These are phyloP conservation scores for Pterocarpus santalinus DNA, from an alignment of 306 rosid species.

Conservation along the genomic window DNA sequence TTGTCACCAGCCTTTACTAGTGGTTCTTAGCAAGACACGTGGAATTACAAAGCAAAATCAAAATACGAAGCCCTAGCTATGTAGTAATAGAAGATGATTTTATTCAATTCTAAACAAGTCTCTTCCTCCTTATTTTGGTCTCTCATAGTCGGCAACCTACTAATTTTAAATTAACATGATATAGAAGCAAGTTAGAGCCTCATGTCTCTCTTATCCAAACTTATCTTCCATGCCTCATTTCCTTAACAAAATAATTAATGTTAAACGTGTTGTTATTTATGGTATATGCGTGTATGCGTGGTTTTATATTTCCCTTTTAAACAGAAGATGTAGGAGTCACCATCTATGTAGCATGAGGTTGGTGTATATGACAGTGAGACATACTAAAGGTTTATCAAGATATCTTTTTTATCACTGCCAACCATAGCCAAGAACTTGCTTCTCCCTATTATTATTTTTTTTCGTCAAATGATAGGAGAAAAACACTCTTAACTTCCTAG, in stretches of 20 bases:
- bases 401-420: background rate
- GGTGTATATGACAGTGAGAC: background rate
- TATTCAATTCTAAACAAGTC: slow-evolving; percentile 25
- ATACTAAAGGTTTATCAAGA: background rate
- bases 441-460: no score
- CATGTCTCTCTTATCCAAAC: slow-evolving; percentile 26
- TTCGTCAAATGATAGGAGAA: background rate
- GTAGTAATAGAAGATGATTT: slow-evolving; percentile 2
- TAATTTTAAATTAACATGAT: slow-evolving; percentile 12
- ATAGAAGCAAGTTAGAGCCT: background rate
- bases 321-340: background rate
- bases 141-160: slow-evolving; percentile 32
- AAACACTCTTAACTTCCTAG: background rate
- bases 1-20: background rate
- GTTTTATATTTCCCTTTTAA: background rate
- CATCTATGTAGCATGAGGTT: background rate
- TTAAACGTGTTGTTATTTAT: background rate
- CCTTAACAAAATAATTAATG: background rate
- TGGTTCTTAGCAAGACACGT: slow-evolving; percentile 22
- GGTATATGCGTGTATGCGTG: background rate
- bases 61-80: background rate
- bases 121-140: background rate
- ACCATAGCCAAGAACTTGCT: slow-evolving; percentile 25
- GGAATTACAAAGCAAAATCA: background rate
- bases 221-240: slow-evolving; percentile 14